A percentile compares a stretch with the other conserved stretches of the same genome.
These are phyloP conservation scores for fission yeast (Schizosaccharomyces pombe) DNA, from an alignment of 805 yeast genomes.

Conservation along the genomic window DNA sequence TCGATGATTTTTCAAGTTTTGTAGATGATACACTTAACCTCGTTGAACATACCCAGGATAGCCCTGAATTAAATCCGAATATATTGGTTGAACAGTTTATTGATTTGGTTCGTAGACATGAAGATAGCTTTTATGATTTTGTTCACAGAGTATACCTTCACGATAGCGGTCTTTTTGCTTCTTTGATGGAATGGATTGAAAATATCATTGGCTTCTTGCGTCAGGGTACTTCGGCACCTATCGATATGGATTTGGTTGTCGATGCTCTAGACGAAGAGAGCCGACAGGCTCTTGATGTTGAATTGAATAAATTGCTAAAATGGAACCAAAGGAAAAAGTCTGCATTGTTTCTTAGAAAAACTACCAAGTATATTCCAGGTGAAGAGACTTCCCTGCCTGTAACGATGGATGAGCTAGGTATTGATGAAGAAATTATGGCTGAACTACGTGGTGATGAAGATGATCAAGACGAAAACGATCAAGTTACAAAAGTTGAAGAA, in stretches of 20 bases:
- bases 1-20: conserved; percentile 40
- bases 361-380: background rate
- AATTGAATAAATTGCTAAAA: background rate
- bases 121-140: conserved; percentile 46
- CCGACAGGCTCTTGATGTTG: background rate
- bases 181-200: conserved; percentile 52
- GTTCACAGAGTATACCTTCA: conserved; percentile 61
- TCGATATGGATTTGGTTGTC: conserved; percentile 9
- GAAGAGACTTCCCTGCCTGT: background rate
- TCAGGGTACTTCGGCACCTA: conserved; percentile 19
- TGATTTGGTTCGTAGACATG: conserved; percentile 44
- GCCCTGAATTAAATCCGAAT: conserved; percentile 29
- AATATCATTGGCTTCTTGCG: conserved; percentile 39
- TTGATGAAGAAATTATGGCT: background rate
- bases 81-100: conserved; percentile 48
- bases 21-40: conserved; percentile 40
- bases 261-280: background rate
- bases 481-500: background rate
- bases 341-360: background rate
- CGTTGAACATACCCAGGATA: conserved; percentile 28
- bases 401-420: background rate
- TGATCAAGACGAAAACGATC: conserved; percentile 5
- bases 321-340: background rate
- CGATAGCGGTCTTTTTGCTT: conserved; percentile 52
- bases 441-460: conserved; percentile 6